Evolutionary conservation across 805 yeast species (phyloP).

Genomic region (Ogataea salicorniae): DNA sequence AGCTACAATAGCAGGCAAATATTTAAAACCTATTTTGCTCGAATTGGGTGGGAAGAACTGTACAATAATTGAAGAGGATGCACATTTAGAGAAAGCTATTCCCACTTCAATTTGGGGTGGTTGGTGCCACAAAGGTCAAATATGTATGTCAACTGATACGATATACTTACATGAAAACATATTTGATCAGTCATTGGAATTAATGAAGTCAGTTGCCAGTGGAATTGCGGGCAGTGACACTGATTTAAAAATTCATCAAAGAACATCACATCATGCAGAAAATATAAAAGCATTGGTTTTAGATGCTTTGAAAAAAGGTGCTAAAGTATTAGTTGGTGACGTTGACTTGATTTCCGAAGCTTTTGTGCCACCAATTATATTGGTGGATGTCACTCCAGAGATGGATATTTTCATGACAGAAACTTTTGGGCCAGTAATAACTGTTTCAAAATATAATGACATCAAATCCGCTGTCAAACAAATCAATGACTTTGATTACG

Average conservation of each 20-base stretch:
- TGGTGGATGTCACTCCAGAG: slow-evolving; percentile 28
- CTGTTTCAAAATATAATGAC: slow-evolving; percentile 26
- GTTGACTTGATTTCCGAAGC: slow-evolving; percentile 1
- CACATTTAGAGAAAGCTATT: slow-evolving; percentile 31
- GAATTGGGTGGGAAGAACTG: slow-evolving; percentile 45
- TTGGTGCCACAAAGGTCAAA: slow-evolving; percentile 43
- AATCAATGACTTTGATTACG: slow-evolving; percentile 30
- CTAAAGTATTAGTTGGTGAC: slow-evolving; percentile 23
- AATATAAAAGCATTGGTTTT: slow-evolving; percentile 26
- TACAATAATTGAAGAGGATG: slow-evolving; percentile 30
- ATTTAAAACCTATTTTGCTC: slow-evolving; percentile 37
- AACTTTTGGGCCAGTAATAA: slow-evolving; percentile 40
- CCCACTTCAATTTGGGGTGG: slow-evolving; percentile 28
- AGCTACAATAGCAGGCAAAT: slow-evolving; percentile 32
- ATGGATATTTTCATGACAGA: slow-evolving; percentile 32
- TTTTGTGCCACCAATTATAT: slow-evolving; percentile 27
- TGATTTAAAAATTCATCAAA: slow-evolving; percentile 22
- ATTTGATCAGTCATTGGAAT: slow-evolving; percentile 27
- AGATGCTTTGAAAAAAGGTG: slow-evolving; percentile 37
- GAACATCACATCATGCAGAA: slow-evolving; percentile 25
- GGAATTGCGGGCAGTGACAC: slow-evolving; percentile 10
- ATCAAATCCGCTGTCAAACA: slow-evolving; percentile 16
- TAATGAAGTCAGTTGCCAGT: slow-evolving; percentile 11
- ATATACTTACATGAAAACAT: slow-evolving; percentile 32
- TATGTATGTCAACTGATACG: slow-evolving; percentile 43